phyloP scores from a whole-genome alignment of 176 grass and related monocot species.

The Musa schizocarpa region DNA sequence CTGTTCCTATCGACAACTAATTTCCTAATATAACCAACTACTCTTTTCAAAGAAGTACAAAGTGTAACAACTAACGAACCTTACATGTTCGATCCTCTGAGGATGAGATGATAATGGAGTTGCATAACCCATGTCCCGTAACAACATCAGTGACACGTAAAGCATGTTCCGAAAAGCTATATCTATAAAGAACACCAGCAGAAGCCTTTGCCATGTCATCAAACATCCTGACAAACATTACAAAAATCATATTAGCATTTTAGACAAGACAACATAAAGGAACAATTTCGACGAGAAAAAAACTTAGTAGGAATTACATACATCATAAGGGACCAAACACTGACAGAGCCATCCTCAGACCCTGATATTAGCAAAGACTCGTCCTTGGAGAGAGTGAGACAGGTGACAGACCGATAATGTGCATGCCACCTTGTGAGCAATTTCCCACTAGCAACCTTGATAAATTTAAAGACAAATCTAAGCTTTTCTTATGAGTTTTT shows the following conservation, averaged over 20 bases:
- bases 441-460: constrained; percentile 69
- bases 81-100: constrained; percentile 88
- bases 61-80: constrained; percentile 25
- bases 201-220: constrained; percentile 47
- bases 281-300: not conserved
- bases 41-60: not conserved
- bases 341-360: constrained; percentile 56
- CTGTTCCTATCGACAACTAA: no score
- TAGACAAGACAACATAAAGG: not conserved
- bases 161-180: constrained; percentile 60
- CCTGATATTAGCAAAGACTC: constrained; percentile 67
- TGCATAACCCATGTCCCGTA: constrained; percentile 47
- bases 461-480: not conserved
- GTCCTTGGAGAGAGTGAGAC: constrained; percentile 58
- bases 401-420: constrained; percentile 71
- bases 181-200: constrained; percentile 32
- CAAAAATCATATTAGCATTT: constrained; percentile 13
- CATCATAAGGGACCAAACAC: constrained; percentile 85
- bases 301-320: constrained; percentile 34
- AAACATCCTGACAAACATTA: constrained; percentile 54
- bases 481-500: not conserved
- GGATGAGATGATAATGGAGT: constrained; percentile 62
- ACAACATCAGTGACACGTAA: constrained; percentile 62
- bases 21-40: not conserved
- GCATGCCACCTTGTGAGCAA: constrained; percentile 71